A percentile compares a stretch with the other conserved stretches of the same genome.
Conservation (phyloP, 805 yeast genomes). For the Ogataea zsoltii region DNA sequence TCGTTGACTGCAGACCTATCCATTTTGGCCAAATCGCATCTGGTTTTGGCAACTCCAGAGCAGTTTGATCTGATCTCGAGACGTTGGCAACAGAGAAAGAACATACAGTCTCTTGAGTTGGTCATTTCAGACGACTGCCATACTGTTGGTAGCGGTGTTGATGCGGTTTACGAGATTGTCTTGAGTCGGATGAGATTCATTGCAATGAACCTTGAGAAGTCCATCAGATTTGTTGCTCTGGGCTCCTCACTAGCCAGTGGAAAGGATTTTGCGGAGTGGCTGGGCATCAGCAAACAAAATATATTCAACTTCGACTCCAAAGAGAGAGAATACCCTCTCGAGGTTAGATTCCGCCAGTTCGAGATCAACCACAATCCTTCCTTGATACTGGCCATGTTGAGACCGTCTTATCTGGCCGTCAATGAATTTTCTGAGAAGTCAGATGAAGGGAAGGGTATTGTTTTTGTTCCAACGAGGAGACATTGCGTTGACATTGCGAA, state of each 20-base stretch:
- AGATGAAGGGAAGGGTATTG: slow-evolving; percentile 39
- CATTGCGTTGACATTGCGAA: slow-evolving; percentile 54
- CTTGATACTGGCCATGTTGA: slow-evolving; percentile 49
- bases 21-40: slow-evolving; percentile 58
- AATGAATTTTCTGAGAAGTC: slow-evolving; percentile 32
- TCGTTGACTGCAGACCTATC: slow-evolving; percentile 56
- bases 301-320: slow-evolving; percentile 71
- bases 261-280: slow-evolving; percentile 82
- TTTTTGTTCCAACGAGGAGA: slow-evolving; percentile 60
- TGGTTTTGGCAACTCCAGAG: slow-evolving; percentile 74
- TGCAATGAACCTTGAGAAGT: slow-evolving; percentile 59
- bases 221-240: slow-evolving; percentile 66
- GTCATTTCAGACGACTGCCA: slow-evolving; percentile 77
- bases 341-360: slow-evolving; percentile 54
- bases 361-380: slow-evolving; percentile 53
- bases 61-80: slow-evolving; percentile 75
- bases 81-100: slow-evolving; percentile 79
- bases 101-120: slow-evolving; percentile 65
- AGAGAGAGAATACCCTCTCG: slow-evolving; percentile 56
- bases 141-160: slow-evolving; percentile 55
- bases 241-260: slow-evolving; percentile 72
- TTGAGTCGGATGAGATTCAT: slow-evolving; percentile 74
- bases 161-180: slow-evolving; percentile 67
- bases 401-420: slow-evolving; percentile 48
- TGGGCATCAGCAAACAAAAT: slow-evolving; percentile 63